Percentiles rank a stretch among this genome's conserved stretches.
Conservation (phyloP, 805 yeast species). For the Yarrowia porcina region DNA sequence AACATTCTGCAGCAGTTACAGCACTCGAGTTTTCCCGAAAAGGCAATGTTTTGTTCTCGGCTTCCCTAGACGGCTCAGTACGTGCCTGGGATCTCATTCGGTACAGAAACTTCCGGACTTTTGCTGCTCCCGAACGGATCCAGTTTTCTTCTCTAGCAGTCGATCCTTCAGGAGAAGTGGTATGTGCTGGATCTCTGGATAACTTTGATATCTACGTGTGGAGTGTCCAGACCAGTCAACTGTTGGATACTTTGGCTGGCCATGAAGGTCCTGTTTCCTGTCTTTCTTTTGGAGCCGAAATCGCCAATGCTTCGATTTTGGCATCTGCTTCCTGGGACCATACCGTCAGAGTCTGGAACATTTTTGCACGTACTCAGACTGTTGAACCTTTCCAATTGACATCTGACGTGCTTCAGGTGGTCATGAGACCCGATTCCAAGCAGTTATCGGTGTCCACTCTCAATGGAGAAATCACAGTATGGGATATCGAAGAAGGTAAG, state of each 20-base stretch:
- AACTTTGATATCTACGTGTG: constrained; percentile 89
- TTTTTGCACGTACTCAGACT: constrained; percentile 79
- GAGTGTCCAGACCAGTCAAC: constrained; percentile 95
- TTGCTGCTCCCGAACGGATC: constrained; percentile 83
- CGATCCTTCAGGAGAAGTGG: constrained; percentile 95
- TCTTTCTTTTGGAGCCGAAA: constrained; percentile 78
- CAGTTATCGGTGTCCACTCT: constrained; percentile 83
- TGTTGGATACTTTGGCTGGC: constrained; percentile 82
- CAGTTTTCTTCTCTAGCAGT: constrained; percentile 89
- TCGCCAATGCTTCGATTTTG: constrained; percentile 50
- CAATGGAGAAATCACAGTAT: constrained; percentile 81
- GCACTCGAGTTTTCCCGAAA: constrained; percentile 80
- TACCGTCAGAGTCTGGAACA: constrained; percentile 88
- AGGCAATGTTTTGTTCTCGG: constrained; percentile 87
- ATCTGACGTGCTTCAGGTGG: constrained; percentile 77
- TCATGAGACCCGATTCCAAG: constrained; percentile 91
- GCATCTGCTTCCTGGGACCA: constrained; percentile 97
- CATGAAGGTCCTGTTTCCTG: constrained; percentile 95
- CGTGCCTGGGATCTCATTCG: constrained; percentile 95
- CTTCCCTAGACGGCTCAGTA: constrained; percentile 94
- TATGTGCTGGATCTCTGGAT: constrained; percentile 90
- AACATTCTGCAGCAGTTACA: constrained; percentile 86
- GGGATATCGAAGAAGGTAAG: constrained; percentile 77
- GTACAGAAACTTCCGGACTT: constrained; percentile 90
- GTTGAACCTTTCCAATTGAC: constrained; percentile 87